A percentile compares a stretch with the other conserved stretches of the same genome.
These are phyloP conservation scores for Exophiala alcalophila DNA, from an alignment of 2,329 filamentous ascomycete genomes.

Conservation along the genomic window DNA sequence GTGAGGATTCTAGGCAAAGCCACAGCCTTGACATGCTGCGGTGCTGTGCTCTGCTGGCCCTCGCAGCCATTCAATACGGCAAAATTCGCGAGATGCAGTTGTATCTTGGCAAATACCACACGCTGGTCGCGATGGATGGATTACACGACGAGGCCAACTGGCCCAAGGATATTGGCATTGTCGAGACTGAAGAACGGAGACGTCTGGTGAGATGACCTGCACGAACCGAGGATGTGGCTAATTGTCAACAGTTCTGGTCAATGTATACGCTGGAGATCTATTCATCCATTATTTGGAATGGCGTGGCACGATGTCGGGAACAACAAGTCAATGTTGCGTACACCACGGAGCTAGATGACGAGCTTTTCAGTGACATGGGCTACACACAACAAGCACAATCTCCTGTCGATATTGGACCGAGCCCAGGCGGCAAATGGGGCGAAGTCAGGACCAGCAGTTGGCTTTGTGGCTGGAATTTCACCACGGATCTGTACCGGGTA, in stretches of 20 bases:
- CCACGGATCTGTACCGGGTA: slow-evolving; percentile 55
- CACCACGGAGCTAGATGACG: slow-evolving; percentile 49
- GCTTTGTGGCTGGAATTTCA: slow-evolving; percentile 58
- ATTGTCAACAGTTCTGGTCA: slow-evolving; percentile 49
- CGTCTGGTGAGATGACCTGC: slow-evolving; percentile 40
- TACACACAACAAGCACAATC: slow-evolving; percentile 28
- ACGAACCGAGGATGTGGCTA: slow-evolving; percentile 5
- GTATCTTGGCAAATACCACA: slow-evolving; percentile 52
- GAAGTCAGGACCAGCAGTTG: slow-evolving; percentile 37
- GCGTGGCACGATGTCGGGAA: slow-evolving; percentile 47
- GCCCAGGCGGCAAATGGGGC: slow-evolving; percentile 13
- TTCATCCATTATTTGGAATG: slow-evolving; percentile 52
- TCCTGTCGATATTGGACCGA: slow-evolving; percentile 21
- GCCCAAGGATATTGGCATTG: slow-evolving; percentile 45
- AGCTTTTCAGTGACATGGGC: slow-evolving; percentile 39
- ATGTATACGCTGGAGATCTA: slow-evolving; percentile 58
- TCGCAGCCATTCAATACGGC: slow-evolving; percentile 53
- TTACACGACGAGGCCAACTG: slow-evolving; percentile 56
- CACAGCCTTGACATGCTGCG: slow-evolving; percentile 44
- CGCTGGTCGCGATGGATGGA: slow-evolving; percentile 47
- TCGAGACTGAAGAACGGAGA: slow-evolving; percentile 51
- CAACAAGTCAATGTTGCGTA: slow-evolving; percentile 48
- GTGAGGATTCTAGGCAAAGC: slow-evolving; percentile 7
- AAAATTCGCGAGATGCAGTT: slow-evolving; percentile 50
- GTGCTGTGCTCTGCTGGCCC: slow-evolving; percentile 49